Percentiles rank a stretch among this genome's conserved stretches.
These are phyloP conservation scores for Didymella lethalis DNA, from an alignment of 2,329 filamentous ascomycete genomes.

Conservation along the genomic window DNA sequence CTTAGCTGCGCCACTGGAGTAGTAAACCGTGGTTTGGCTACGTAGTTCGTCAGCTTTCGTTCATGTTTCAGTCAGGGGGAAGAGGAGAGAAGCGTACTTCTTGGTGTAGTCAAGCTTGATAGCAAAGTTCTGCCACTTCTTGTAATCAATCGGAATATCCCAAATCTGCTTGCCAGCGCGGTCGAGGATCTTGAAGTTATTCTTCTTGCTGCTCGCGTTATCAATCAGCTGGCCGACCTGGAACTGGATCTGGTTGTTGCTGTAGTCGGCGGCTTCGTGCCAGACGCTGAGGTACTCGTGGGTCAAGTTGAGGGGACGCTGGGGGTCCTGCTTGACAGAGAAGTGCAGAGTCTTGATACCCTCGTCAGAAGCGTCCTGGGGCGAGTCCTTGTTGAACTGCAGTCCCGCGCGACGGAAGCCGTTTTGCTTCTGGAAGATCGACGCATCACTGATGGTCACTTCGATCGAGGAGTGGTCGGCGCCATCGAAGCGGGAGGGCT, in stretches of 20 bases:
- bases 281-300: slow-evolving; percentile 65
- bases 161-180: slow-evolving; percentile 55
- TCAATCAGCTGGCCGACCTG: slow-evolving; percentile 64
- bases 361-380: slow-evolving; percentile 60
- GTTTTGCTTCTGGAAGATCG: slow-evolving; percentile 66
- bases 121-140: slow-evolving; percentile 69
- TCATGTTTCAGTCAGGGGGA: not conserved
- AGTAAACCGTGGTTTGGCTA: slow-evolving; percentile 66
- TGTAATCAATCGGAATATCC: slow-evolving; percentile 59
- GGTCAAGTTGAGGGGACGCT: slow-evolving; percentile 63
- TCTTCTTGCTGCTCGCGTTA: slow-evolving; percentile 56
- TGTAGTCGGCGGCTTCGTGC: slow-evolving; percentile 53
- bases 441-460: slow-evolving; percentile 65
- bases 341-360: slow-evolving; percentile 70
- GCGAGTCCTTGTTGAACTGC: slow-evolving; percentile 59
- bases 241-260: slow-evolving; percentile 55
- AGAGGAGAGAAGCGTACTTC: slow-evolving; percentile 53
- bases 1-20: slow-evolving; percentile 58
- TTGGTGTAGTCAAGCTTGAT: slow-evolving; percentile 64
- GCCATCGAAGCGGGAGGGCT: slow-evolving; percentile 58
- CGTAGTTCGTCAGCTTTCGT: not conserved
- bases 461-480: slow-evolving; percentile 57
- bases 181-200: slow-evolving; percentile 53
- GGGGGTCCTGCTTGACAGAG: slow-evolving; percentile 62
- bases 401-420: slow-evolving; percentile 70